Conservation (phyloP, 2,329 filamentous ascomycete species). For the Stenocarpella maydis region DNA sequence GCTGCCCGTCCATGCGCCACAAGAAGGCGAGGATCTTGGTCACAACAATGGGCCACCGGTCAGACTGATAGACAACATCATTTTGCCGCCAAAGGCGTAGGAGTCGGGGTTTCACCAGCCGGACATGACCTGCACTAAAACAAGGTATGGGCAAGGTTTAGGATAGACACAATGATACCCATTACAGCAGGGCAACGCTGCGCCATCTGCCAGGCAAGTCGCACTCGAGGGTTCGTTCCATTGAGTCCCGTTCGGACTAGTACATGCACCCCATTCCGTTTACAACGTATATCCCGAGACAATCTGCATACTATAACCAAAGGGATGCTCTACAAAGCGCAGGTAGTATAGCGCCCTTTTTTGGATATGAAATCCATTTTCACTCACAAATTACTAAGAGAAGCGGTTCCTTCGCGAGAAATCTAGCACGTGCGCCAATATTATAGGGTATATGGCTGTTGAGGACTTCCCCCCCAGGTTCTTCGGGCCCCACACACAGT, state of each 20-base stretch:
- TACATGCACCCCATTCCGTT: not conserved
- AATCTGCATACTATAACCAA: too few species aligned
- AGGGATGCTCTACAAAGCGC: too few species aligned
- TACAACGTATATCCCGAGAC: not conserved
- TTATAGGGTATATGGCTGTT: too few species aligned
- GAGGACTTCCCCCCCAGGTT: too few species aligned
- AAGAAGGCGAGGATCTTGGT: slow-evolving; percentile 77
- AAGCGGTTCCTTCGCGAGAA: too few species aligned
- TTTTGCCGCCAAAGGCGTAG: slow-evolving; percentile 59
- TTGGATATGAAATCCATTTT: too few species aligned
- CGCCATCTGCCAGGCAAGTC: not conserved
- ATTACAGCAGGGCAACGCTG: not conserved
- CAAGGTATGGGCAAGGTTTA: too few species aligned
- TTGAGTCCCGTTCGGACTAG: not conserved
- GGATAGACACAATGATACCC: slow-evolving; percentile 18
- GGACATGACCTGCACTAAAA: not conserved
- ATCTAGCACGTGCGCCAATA: too few species aligned
- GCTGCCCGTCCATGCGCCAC: slow-evolving; percentile 77
- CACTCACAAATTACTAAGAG: too few species aligned
- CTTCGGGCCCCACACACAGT: too few species aligned
- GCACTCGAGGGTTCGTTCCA: not conserved
- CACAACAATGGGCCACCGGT: slow-evolving; percentile 77
- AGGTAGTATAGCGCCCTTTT: too few species aligned
- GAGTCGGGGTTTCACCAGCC: not conserved
- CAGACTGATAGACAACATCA: slow-evolving; percentile 92